Evolutionary conservation across 352 stramenopile genomes (phyloP).

Genomic region (Pseudoperonospora humuli): DNA sequence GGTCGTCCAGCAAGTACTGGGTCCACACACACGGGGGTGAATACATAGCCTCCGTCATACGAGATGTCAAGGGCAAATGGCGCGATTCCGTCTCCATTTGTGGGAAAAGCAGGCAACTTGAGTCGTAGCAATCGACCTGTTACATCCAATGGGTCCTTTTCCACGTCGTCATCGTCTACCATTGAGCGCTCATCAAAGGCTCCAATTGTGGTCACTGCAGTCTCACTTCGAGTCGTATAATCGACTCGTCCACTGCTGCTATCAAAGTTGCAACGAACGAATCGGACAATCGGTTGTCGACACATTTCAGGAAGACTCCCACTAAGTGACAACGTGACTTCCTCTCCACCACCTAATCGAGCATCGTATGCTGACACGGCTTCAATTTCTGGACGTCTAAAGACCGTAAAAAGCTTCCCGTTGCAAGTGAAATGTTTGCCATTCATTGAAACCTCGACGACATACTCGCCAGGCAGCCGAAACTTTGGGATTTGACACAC

Average conservation of each 20-base stretch:
- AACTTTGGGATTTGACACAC: slow-evolving; percentile 66
- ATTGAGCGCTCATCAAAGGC: slow-evolving; percentile 11
- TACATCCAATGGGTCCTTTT: too few relatives aligned
- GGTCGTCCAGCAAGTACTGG: slow-evolving; percentile 4
- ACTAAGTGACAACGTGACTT: slow-evolving; percentile 26
- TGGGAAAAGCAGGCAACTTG: slow-evolving; percentile 18
- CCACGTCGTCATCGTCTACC: slow-evolving; percentile 18
- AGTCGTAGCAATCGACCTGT: slow-evolving; percentile 22
- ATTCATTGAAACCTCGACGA: slow-evolving; percentile 71
- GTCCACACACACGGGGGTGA: slow-evolving; percentile 28
- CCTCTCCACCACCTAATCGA: slow-evolving; percentile 25
- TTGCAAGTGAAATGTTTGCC: slow-evolving; percentile 71
- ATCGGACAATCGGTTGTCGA: slow-evolving; percentile 26
- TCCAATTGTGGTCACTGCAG: slow-evolving; percentile 1
- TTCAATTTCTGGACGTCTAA: slow-evolving; percentile 32
- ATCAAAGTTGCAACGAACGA: slow-evolving; percentile 26
- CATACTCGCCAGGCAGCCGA: slow-evolving; percentile 44
- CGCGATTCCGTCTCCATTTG: slow-evolving; percentile 10
- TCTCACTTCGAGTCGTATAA: too few relatives aligned
- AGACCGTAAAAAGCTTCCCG: slow-evolving; percentile 45
- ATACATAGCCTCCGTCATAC: slow-evolving; percentile 44
- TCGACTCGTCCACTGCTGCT: too few relatives aligned
- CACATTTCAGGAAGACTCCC: slow-evolving; percentile 38
- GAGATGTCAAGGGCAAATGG: slow-evolving; percentile 46
- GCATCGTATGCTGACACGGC: slow-evolving; percentile 37